Evolutionary conservation across 1,284 basidiomycete genomes (phyloP), one percentile per base, ranked within the genome.

Genomic region (Ustilago vetiveriae): DNA sequence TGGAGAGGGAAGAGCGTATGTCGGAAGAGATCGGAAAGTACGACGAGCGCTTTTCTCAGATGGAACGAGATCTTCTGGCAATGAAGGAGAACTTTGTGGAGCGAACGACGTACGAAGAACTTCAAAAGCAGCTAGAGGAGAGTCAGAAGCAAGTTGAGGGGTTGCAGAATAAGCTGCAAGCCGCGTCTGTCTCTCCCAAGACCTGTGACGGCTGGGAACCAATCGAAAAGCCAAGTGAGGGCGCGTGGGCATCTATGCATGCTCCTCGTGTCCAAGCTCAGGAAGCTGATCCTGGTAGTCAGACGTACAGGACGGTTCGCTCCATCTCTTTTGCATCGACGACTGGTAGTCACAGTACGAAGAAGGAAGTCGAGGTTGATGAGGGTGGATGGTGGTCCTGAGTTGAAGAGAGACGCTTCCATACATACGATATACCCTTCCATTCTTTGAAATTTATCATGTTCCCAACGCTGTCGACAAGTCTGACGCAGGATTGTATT

Each of bases 51-150:
- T 73, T 72, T 44, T 17, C 38, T 17, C 65, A 74, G 35, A 45
- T 77, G 38, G 74, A 78, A 54, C 37, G 48, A 16, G 72, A 76
- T 9, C 48, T 78, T 4, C 44, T 73, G 10, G 30, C 26, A 26
- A 73, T 78, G 52, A 71, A 72, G 56, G 74, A 68, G 8, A 48
- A 16, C 16, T 57, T 66, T 37, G 70, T 78, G 2, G 72, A 59
- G n/a, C 40, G 40, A 2, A 45, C 53, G 14, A 49, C 37, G 22
- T 50, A 72, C 17, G 58, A 60, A 14, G 44, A 43, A 3, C 47
- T 39, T 2, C 39, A 66, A 35, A 23, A 13, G 19, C 42, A 70
- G 46, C 39, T 75, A 5, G 56, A 43, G 10, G 51, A 46, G 32
- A 63, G 51, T 17, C 39, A 65, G 24, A 49, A 58, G 33, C 55